These are phyloP conservation scores for Picochlorum sp. DNA, from an alignment of 139 green algal species.

Conservation along the genomic window DNA sequence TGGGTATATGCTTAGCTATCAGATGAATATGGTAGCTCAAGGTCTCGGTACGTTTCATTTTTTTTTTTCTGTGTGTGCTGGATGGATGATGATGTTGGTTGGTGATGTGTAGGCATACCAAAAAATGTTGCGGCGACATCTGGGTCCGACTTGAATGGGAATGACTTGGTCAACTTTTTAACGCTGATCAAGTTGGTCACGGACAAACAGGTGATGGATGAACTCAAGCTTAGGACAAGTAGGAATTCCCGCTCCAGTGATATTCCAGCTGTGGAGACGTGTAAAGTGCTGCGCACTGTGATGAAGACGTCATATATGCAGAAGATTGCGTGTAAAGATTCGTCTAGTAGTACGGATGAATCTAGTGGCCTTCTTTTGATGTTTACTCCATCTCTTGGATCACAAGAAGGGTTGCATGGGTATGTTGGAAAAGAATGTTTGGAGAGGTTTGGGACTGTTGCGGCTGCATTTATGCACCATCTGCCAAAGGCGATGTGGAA, in stretches of 20 bases:
- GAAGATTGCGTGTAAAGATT: constrained; percentile 6
- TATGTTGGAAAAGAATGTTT: constrained; percentile 9
- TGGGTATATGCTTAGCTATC: background rate
- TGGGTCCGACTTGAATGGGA: background rate
- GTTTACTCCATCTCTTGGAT: background rate
- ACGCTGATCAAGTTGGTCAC: constrained; percentile 10
- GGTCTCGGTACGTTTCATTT: background rate
- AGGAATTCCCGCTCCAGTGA: constrained; percentile 1
- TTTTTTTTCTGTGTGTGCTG: too few relatives aligned
- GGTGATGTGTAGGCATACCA: constrained; percentile 8
- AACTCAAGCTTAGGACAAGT: background rate
- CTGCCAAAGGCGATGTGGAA: background rate
- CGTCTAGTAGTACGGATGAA: background rate
- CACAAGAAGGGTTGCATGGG: background rate
- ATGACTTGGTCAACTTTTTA: constrained; percentile 10
- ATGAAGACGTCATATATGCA: constrained; percentile 8
- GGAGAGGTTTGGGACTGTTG: background rate
- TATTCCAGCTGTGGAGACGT: background rate
- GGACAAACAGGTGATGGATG: constrained; percentile 5
- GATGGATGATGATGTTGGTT: too few relatives aligned
- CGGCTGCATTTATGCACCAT: background rate
- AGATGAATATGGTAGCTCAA: constrained; percentile 3
- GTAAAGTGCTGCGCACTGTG: constrained; percentile 9
- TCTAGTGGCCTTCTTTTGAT: constrained; percentile 1
- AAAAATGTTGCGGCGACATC: background rate